Evolutionary conservation across 352 stramenopile species (phyloP).

Genomic region (Phytophthora aleatoria): DNA sequence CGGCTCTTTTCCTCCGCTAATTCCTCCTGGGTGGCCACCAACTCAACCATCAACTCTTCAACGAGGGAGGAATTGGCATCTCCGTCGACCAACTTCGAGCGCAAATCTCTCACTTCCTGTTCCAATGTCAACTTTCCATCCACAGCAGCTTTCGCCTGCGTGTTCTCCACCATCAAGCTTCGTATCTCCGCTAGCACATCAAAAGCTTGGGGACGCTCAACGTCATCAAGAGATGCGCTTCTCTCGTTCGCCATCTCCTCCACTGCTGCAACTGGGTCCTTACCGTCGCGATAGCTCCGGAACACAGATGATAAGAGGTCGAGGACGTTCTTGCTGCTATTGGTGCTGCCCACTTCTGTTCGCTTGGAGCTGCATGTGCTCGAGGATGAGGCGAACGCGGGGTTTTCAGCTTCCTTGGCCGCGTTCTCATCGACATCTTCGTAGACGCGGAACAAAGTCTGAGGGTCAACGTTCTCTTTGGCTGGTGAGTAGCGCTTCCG

Average conservation of each 20-base stretch:
- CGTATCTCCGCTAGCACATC: conserved; percentile 43
- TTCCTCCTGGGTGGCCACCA: conserved; percentile 22
- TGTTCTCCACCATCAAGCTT: conserved; percentile 28
- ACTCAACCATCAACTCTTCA: conserved; percentile 25
- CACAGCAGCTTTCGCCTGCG: conserved; percentile 26
- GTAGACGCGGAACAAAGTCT: conserved; percentile 30
- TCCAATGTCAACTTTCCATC: conserved; percentile 50
- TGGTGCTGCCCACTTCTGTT: background rate
- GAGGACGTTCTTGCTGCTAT: conserved; percentile 37
- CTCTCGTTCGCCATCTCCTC: conserved; percentile 35
- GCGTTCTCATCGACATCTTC: conserved; percentile 22
- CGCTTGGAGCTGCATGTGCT: background rate
- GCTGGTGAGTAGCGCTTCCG: conserved; percentile 34
- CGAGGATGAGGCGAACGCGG: conserved; percentile 1
- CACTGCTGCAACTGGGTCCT: conserved; percentile 20
- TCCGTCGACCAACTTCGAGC: conserved; percentile 13
- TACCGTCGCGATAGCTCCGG: conserved; percentile 28
- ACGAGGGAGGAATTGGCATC: conserved; percentile 2
- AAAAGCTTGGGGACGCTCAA: conserved; percentile 27
- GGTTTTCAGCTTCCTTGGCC: conserved; percentile 13
- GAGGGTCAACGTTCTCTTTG: conserved; percentile 62
- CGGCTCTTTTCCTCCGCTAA: conserved; percentile 27
- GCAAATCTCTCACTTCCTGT: conserved; percentile 49
- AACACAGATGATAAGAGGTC: conserved; percentile 42
- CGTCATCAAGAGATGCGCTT: conserved; percentile 20